Evolutionary conservation across 1,284 basidiomycete genomes (phyloP), one percentile per base, ranked within the genome.

Genomic region (Jaminaea rosea): DNA sequence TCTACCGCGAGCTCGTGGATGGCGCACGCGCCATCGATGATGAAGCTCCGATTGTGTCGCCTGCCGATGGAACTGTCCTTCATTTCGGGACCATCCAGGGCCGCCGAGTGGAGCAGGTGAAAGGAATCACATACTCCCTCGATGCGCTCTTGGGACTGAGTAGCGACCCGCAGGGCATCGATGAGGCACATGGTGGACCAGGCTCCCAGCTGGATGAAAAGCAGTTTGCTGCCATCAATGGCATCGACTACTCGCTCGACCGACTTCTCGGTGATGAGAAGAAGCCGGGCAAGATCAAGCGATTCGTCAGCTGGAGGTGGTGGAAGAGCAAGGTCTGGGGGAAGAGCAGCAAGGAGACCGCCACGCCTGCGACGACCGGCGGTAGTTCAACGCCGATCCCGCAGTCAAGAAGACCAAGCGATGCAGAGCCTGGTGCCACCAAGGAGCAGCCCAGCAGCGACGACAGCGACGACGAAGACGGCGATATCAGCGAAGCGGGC

Each of bases 221-320:
- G 57, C 84, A 91, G 61, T 99, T 99, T 69, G 93, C 93, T 2
- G 84, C 88, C 65, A 87, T 99, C 67, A 99, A 98, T 72, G 90
- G 92, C 34, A 97, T 99, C 66, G 85, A 89, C 60, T 98, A 99
- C 77, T 88, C 84, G 44, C 82, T 99, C 11, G 84, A 86, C 50
- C 82, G 89, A 61, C 84, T 98, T 32, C 46, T 69, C 15, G 63
- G 66, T 27, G 57, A 60, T 56, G 53, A 56, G 24, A 56, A 56
- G 46, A 58, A 58, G 29, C 41, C 21, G 9, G 41, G 44, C 47
- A 46, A 24, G 49, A 42, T 23, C 26, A 42, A 26, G 10, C 13
- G 29, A 44, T 15, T 55, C 6, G 41, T 36, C 36, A 53, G 41
- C 44, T 59, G 29, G 29, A 56, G 24, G 37, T 47, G 45, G 45